A percentile compares a stretch with the other conserved stretches of the same genome.
These are phyloP conservation scores for Brassica nigra DNA, from an alignment of 345 rosid genomes.

Conservation along the genomic window DNA sequence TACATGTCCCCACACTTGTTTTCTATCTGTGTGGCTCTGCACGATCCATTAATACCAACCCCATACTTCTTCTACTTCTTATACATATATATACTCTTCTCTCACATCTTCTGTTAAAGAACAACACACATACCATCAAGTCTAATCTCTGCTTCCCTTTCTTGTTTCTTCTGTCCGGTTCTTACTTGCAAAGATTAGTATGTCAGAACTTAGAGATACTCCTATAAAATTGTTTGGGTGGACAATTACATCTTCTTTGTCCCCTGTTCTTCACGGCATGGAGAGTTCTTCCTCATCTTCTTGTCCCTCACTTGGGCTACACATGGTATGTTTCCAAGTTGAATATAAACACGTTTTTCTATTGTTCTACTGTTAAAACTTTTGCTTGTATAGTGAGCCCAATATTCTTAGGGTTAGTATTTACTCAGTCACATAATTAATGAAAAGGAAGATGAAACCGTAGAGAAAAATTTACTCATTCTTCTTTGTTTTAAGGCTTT, in stretches of 20 bases:
- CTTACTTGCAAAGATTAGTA: neutral
- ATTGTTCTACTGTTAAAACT: neutral
- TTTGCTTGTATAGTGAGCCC: neutral
- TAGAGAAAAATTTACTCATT: neutral
- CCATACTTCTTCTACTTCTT: constrained; percentile 16
- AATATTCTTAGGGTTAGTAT: neutral
- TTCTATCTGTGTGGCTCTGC: constrained; percentile 33
- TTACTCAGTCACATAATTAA: neutral
- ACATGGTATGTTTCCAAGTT: constrained; percentile 29
- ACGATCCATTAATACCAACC: constrained; percentile 25
- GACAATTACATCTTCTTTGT: constrained; percentile 26
- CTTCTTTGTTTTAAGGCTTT: neutral
- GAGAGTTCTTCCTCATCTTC: constrained; percentile 22
- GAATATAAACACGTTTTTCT: neutral
- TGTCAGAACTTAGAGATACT: constrained; percentile 25
- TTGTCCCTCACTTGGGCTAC: constrained; percentile 16
- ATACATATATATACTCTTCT: constrained; percentile 18
- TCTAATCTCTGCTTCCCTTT: neutral
- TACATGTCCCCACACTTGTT: constrained; percentile 21
- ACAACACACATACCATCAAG: constrained; percentile 20
- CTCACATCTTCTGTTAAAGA: constrained; percentile 15
- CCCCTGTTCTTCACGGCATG: neutral
- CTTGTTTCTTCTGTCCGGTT: neutral
- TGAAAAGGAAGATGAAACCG: neutral
- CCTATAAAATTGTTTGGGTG: constrained; percentile 32